Conservation (phyloP, 177 flowering plant genomes). For the Tripterygium wilfordii region DNA sequence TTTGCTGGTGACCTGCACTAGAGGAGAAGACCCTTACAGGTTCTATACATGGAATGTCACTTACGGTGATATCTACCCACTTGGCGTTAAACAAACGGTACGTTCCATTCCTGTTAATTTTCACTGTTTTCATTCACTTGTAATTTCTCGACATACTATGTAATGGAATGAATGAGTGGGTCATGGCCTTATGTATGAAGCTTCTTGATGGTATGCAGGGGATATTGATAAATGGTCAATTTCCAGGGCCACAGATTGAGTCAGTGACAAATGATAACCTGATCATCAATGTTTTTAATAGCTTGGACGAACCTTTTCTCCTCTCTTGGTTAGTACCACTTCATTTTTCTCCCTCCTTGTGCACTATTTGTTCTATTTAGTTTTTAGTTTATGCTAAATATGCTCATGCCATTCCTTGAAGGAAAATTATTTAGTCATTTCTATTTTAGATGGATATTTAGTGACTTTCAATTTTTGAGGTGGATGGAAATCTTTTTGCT, state of each 20-base stretch:
- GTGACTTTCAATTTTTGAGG: too few relatives aligned
- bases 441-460: too few relatives aligned
- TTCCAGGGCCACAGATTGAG: conserved; percentile 53
- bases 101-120: not conserved
- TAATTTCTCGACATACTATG: not conserved
- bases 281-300: conserved; percentile 42
- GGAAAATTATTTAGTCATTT: too few relatives aligned
- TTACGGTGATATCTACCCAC: conserved; percentile 51
- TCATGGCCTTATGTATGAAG: too few relatives aligned
- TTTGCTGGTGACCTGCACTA: conserved; percentile 9
- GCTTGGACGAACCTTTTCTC: conserved; percentile 50
- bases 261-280: conserved; percentile 48
- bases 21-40: conserved; percentile 45
- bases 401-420: too few relatives aligned
- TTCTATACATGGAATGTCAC: conserved; percentile 48
- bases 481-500: too few relatives aligned
- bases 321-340: conserved; percentile 36
- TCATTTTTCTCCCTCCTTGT: too few relatives aligned
- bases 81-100: conserved; percentile 55
- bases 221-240: conserved; percentile 54
- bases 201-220: too few relatives aligned
- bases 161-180: too few relatives aligned
- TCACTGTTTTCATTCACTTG: not conserved
- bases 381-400: too few relatives aligned
- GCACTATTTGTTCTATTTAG: too few relatives aligned